A percentile compares a stretch with the other conserved stretches of the same genome.
Evolutionary conservation across 2,329 filamentous ascomycete species (phyloP).

Genomic region (Sphaerulina vaccinii): DNA sequence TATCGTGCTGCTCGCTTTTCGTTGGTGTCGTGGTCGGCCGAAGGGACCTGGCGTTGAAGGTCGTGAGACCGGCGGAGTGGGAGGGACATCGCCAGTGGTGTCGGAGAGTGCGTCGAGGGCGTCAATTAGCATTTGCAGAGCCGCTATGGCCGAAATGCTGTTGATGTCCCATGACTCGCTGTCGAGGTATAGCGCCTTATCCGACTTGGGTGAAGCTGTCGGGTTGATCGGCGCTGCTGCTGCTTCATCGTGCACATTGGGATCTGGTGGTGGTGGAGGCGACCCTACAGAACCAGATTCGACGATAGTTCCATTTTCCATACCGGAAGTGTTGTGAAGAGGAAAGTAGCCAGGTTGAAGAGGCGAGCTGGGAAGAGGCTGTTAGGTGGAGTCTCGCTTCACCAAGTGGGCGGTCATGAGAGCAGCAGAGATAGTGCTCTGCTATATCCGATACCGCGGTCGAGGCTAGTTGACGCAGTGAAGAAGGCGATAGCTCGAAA

Average conservation of each 20-base stretch:
- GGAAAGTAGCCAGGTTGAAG: not conserved
- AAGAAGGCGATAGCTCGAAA: no score
- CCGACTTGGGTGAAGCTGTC: slow-evolving; percentile 23
- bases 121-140: slow-evolving; percentile 74
- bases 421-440: not conserved
- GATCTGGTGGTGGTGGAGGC: slow-evolving; percentile 31
- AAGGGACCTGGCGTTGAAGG: slow-evolving; percentile 57
- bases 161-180: slow-evolving; percentile 64
- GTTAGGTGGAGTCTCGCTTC: not conserved
- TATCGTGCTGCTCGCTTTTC: slow-evolving; percentile 16
- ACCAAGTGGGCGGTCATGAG: not conserved
- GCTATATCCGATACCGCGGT: not conserved
- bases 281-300: slow-evolving; percentile 10
- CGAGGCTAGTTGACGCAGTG: not conserved
- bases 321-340: slow-evolving; percentile 14
- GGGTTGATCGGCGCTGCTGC: slow-evolving; percentile 21
- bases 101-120: slow-evolving; percentile 60
- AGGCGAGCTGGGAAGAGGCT: not conserved
- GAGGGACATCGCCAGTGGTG: slow-evolving; percentile 74
- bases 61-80: slow-evolving; percentile 68
- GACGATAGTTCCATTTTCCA: slow-evolving; percentile 29
- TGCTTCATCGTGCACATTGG: slow-evolving; percentile 28
- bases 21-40: slow-evolving; percentile 6
- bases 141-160: slow-evolving; percentile 68
- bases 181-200: slow-evolving; percentile 33